Evolutionary conservation across 140 eudicot species (phyloP).

Genomic region (Erigeron philadelphicus): DNA sequence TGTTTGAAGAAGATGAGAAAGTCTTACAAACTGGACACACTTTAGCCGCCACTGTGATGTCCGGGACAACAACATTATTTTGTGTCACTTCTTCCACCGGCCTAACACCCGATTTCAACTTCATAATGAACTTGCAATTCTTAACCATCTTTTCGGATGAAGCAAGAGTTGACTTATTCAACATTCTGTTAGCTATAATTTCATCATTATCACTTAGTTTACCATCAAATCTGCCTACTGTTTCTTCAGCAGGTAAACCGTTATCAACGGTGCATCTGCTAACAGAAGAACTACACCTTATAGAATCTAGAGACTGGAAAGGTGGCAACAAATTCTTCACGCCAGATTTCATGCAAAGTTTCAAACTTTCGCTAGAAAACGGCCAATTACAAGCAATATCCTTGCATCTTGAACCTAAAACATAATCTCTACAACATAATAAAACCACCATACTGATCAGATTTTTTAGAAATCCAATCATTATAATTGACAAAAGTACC

Average conservation of each 20-base stretch:
- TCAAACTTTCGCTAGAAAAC: constrained; percentile 57
- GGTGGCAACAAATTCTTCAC: constrained; percentile 65
- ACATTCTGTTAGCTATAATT: constrained; percentile 23
- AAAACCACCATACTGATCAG: constrained; percentile 5
- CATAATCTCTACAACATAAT: constrained; percentile 58
- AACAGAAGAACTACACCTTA: constrained; percentile 30
- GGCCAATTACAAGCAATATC: constrained; percentile 65
- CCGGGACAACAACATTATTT: not conserved
- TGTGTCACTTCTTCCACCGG: constrained; percentile 30
- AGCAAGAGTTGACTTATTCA: constrained; percentile 1
- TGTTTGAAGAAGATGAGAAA: constrained; percentile 72
- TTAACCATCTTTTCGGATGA: constrained; percentile 30
- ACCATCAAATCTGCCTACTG: constrained; percentile 26
- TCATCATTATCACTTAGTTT: constrained; percentile 23
- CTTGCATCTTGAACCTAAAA: constrained; percentile 47
- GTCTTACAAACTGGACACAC: constrained; percentile 80
- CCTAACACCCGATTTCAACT: constrained; percentile 30
- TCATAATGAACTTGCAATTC: constrained; percentile 49
- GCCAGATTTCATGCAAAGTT: constrained; percentile 54
- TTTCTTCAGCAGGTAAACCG: constrained; percentile 22
- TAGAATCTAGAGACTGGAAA: constrained; percentile 49
- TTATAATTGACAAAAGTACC: constrained; percentile 8
- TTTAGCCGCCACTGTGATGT: constrained; percentile 50
- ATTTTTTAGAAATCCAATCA: not conserved
- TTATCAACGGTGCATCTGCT: constrained; percentile 26